Percentiles rank a stretch among this genome's conserved stretches.
Conservation (phyloP, 1,284 basidiomycete species). For the Cutaneotrichosporon sp. region DNA sequence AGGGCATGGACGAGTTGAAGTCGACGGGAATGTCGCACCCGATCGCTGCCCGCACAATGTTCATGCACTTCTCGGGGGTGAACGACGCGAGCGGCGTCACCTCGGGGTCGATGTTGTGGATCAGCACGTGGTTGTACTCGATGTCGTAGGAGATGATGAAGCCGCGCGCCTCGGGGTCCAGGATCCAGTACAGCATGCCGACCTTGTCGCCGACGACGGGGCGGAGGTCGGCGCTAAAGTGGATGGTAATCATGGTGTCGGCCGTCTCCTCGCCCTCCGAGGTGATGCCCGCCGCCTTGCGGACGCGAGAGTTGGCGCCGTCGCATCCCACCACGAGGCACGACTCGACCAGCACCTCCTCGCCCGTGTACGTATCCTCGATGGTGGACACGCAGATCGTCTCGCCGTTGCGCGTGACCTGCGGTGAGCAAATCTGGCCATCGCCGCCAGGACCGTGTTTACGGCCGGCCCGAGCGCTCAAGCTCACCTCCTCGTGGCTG, state of each 20-base stretch:
- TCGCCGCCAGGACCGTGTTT: too few species aligned
- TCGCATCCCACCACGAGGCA: slow-evolving; percentile 30
- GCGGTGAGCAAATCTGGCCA: neutral
- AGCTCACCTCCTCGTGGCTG: slow-evolving; percentile 22
- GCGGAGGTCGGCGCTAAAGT: slow-evolving; percentile 31
- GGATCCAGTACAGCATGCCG: slow-evolving; percentile 36
- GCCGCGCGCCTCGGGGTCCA: slow-evolving; percentile 31
- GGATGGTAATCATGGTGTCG: slow-evolving; percentile 33
- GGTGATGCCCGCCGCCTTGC: slow-evolving; percentile 23
- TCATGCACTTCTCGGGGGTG: slow-evolving; percentile 28
- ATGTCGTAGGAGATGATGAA: slow-evolving; percentile 36
- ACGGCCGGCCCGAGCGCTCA: too few species aligned
- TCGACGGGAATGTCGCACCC: slow-evolving; percentile 28
- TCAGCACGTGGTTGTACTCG: slow-evolving; percentile 32
- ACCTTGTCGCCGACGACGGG: slow-evolving; percentile 28
- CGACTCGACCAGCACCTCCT: slow-evolving; percentile 21
- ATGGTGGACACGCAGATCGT: slow-evolving; percentile 22
- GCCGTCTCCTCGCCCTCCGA: slow-evolving; percentile 33
- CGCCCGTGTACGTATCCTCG: slow-evolving; percentile 32
- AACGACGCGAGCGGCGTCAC: slow-evolving; percentile 25
- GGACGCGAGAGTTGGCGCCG: slow-evolving; percentile 33
- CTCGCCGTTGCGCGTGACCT: slow-evolving; percentile 13
- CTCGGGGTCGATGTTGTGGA: slow-evolving; percentile 31
- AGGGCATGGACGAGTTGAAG: slow-evolving; percentile 30
- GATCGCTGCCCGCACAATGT: slow-evolving; percentile 29